Conservation (phyloP, 768 basidiomycete genomes). For the Tricholoma terreum region DNA sequence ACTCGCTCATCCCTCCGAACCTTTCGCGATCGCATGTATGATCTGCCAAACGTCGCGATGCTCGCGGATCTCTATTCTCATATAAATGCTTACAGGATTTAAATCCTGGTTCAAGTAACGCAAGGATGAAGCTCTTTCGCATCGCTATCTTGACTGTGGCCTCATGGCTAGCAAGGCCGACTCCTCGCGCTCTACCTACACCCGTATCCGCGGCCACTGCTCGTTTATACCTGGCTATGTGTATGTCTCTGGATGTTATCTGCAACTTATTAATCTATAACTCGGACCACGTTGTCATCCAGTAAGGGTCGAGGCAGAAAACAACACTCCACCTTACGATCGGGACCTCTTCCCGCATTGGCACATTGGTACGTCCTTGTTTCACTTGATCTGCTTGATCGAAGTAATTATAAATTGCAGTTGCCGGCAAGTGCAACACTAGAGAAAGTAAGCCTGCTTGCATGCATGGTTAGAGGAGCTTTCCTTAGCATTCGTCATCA, state of each 20-base stretch:
- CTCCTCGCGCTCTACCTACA: constrained; percentile 29
- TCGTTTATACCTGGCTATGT: constrained; percentile 29
- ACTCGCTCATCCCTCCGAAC: too few species aligned
- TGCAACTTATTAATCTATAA: too few species aligned
- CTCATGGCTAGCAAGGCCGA: constrained; percentile 12
- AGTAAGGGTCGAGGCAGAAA: constrained; percentile 34
- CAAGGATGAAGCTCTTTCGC: constrained; percentile 10
- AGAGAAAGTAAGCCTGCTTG: constrained; percentile 40
- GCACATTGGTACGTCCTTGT: constrained; percentile 39
- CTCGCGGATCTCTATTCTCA: too few species aligned
- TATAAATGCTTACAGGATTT: too few species aligned
- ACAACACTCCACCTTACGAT: constrained; percentile 32
- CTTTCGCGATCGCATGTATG: too few species aligned
- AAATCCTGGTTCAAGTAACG: too few species aligned
- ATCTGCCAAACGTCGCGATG: too few species aligned
- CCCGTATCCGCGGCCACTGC: constrained; percentile 33
- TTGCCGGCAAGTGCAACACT: constrained; percentile 51
- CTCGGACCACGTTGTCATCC: not conserved
- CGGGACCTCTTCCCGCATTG: constrained; percentile 45
- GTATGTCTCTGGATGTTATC: constrained; percentile 16
- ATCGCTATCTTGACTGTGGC: constrained; percentile 14
- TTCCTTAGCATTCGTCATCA: not conserved
- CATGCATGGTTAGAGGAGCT: not conserved
- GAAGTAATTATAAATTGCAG: constrained; percentile 20
- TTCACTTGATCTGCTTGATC: not conserved